Conservation (phyloP, 257 asterid genomes). For the Solanum commersonii region DNA sequence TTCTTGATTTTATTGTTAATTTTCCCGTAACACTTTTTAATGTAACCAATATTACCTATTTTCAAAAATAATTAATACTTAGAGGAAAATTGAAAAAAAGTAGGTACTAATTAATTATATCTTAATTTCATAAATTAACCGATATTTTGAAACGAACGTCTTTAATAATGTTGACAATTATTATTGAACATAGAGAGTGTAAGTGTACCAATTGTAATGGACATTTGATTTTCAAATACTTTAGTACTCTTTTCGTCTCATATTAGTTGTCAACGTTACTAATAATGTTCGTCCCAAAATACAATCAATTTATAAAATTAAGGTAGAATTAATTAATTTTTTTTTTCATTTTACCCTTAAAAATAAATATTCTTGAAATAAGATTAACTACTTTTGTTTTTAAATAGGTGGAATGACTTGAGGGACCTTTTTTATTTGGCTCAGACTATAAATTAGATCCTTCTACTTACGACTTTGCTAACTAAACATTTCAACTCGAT, state of each 20-base stretch:
- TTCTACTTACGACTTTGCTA: rapidly evolving
- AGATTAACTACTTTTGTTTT: background rate
- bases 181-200: background rate
- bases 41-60: background rate
- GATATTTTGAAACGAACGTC: rapidly evolving
- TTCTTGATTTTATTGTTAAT: background rate
- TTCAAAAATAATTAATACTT: background rate
- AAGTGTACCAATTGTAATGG: background rate
- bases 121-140: background rate
- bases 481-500: background rate
- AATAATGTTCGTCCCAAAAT: no score
- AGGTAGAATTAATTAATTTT: no score
- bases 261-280: no score
- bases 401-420: background rate
- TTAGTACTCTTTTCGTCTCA: background rate
- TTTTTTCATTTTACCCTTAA: background rate
- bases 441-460: no score
- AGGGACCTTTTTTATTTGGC: background rate
- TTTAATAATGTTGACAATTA: background rate
- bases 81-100: background rate
- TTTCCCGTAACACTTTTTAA: background rate
- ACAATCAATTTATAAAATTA: background rate
- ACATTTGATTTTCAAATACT: background rate
- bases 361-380: background rate
- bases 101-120: background rate